These are phyloP conservation scores for Pisolithus marmoratus DNA, from an alignment of 768 basidiomycete species.

Conservation along the genomic window DNA sequence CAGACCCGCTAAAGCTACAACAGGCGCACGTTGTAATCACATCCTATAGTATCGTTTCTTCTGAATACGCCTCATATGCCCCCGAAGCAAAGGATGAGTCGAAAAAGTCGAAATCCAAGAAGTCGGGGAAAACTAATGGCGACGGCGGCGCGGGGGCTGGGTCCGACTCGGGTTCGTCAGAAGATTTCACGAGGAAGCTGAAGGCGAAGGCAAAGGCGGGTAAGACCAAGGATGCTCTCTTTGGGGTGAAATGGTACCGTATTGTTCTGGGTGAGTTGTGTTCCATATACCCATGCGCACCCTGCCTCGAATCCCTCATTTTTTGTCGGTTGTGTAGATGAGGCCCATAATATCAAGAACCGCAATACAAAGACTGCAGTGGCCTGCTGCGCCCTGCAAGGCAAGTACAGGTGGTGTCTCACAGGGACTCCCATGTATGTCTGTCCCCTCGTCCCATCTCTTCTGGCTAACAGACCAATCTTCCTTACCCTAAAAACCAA, in stretches of 20 bases:
- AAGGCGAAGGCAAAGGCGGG: constrained; percentile 33
- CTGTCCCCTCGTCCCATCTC: neutral
- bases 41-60: constrained; percentile 79
- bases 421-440: constrained; percentile 75
- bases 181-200: constrained; percentile 33
- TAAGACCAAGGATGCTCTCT: constrained; percentile 61
- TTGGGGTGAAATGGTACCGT: constrained; percentile 75
- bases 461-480: neutral
- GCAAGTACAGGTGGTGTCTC: constrained; percentile 82
- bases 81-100: constrained; percentile 51
- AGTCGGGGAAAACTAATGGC: constrained; percentile 24
- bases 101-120: constrained; percentile 39
- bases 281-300: neutral
- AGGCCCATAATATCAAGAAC: constrained; percentile 94
- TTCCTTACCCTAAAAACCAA: neutral
- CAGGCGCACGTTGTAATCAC: constrained; percentile 75
- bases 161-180: constrained; percentile 33
- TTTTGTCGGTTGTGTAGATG: constrained; percentile 45
- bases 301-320: neutral
- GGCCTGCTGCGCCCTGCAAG: constrained; percentile 72
- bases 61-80: constrained; percentile 59
- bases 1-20: constrained; percentile 51
- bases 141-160: constrained; percentile 21
- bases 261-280: constrained; percentile 67
- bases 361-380: constrained; percentile 68